Base-by-base conservation (phyloP, 2,329 filamentous ascomycete genomes). In the Stagonosporopsis rhizophila region DNA sequence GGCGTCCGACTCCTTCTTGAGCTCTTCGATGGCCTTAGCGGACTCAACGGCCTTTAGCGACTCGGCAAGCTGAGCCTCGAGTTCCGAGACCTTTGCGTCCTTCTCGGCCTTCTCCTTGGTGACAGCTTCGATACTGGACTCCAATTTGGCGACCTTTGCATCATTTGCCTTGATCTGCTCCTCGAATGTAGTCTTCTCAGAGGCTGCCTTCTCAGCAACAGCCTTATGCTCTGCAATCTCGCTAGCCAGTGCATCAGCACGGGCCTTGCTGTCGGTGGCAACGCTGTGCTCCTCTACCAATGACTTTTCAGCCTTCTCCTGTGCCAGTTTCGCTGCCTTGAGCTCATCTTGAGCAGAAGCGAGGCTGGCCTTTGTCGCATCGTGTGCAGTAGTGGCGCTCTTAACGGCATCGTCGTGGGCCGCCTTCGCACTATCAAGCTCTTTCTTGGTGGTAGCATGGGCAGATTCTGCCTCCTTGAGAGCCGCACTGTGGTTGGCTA, bases 141-240 rank as follows among this genome's bases (percentile, higher is more conserved):
- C 62, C 15, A 70, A 52, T 15, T 67, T 59, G 25, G 64, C 51
- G 20, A 70, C 49, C 59, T 70, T 70, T 17, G 66, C 40, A 15
- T 67, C 61, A 34, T 66, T 58, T 11, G 59, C 62, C 52, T 70
- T 60, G 35, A 70, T 62, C 52, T 71, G 63, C 48, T 67, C 64
- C 25, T 69, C 56, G 1, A 67, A 59, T 27, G 61, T 61, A 9
- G 54, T 52, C 52, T 67, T 67, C 49, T 68, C 65, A 8, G 65
- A 35, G 34, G 59, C 44, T 6, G 59, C 54, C 60, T 69, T 68
- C 49, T 66, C 66, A 38, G 54, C 52, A 17, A 59, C 60, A 23
- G 62, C 61, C 57, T 70, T 69, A 46, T 68, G 60, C 9, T 69
- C 64, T 2, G 62, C 62, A 25, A 69, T 44, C 23, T 65, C 64